Conservation (phyloP, 2,329 filamentous ascomycete species). For the Cytospora piceae region DNA sequence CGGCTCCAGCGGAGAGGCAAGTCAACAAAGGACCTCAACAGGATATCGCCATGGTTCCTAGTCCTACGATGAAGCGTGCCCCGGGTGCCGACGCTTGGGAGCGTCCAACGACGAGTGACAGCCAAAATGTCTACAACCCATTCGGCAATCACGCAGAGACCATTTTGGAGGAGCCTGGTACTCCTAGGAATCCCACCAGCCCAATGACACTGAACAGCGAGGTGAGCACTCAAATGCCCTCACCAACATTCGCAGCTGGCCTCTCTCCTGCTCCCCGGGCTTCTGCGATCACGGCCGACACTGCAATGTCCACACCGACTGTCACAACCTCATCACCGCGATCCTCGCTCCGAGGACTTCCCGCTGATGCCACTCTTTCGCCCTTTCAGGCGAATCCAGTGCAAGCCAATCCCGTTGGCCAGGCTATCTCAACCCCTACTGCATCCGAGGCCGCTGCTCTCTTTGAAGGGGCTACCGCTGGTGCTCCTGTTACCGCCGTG, state of each 20-base stretch:
- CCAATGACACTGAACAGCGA: slow-evolving; percentile 28
- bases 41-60: slow-evolving; percentile 43
- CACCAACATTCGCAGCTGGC: slow-evolving; percentile 18
- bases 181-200: slow-evolving; percentile 14
- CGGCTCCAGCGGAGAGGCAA: slow-evolving; percentile 55
- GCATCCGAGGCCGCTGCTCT: slow-evolving; percentile 1
- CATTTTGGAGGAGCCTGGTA: slow-evolving; percentile 24
- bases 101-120: slow-evolving; percentile 47
- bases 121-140: slow-evolving; percentile 66
- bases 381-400: slow-evolving; percentile 21
- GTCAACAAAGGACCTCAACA: slow-evolving; percentile 39
- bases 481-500: slow-evolving; percentile 35
- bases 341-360: slow-evolving; percentile 75
- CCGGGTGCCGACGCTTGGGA: slow-evolving; percentile 50
- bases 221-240: slow-evolving; percentile 21
- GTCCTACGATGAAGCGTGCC: slow-evolving; percentile 36
- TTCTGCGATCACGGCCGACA: slow-evolving; percentile 21
- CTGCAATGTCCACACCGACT: slow-evolving; percentile 16
- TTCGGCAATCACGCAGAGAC: slow-evolving; percentile 66
- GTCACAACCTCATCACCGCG: slow-evolving; percentile 50
- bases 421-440: slow-evolving; percentile 1
- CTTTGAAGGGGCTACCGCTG: slow-evolving; percentile 22
- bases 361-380: slow-evolving; percentile 15
- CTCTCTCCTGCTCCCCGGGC: slow-evolving; percentile 26
- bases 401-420: slow-evolving; percentile 15